Evolutionary conservation across 208 protist species (phyloP).

Genomic region (Porcisia deanei): DNA sequence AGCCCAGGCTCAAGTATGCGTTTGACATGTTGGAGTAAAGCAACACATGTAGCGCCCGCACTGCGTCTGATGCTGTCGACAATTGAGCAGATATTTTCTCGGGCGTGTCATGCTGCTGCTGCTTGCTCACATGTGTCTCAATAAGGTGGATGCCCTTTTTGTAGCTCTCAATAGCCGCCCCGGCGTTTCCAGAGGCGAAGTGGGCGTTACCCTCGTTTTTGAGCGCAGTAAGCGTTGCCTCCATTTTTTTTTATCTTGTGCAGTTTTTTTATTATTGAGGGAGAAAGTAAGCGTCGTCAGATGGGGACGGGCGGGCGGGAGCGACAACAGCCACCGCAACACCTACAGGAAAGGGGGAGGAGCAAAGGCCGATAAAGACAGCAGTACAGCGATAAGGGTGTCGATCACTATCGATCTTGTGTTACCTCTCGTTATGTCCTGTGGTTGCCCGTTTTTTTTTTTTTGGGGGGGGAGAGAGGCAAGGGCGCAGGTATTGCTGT

Average conservation of each 20-base stretch:
- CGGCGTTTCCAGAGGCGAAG: constrained; percentile 42
- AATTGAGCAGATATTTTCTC: not conserved
- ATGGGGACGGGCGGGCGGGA: not conserved
- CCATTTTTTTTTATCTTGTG: constrained; percentile 7
- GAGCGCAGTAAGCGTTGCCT: constrained; percentile 30
- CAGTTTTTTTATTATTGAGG: not conserved
- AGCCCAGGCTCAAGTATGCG: constrained; percentile 36
- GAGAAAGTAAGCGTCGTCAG: not conserved
- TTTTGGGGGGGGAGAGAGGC: not conserved
- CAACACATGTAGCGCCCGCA: constrained; percentile 32
- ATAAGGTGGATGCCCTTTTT: constrained; percentile 31
- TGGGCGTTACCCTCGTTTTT: constrained; percentile 65
- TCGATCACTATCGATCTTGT: too few relatives aligned
- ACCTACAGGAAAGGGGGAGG: not conserved
- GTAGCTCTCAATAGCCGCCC: constrained; percentile 45
- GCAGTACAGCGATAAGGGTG: too few relatives aligned
- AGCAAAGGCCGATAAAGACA: too few relatives aligned
- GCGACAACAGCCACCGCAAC: not conserved
- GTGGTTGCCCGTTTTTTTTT: too few relatives aligned
- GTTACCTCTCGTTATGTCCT: too few relatives aligned
- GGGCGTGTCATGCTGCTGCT: not conserved
- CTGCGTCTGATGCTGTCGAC: not conserved
- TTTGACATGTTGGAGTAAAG: constrained; percentile 81
- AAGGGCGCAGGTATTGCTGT: not conserved
- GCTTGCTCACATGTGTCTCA: not conserved